Percentiles rank a stretch among this genome's conserved stretches.
These are phyloP conservation scores for Clonostachys byssicola DNA, from an alignment of 2,329 filamentous ascomycete genomes.

Conservation along the genomic window DNA sequence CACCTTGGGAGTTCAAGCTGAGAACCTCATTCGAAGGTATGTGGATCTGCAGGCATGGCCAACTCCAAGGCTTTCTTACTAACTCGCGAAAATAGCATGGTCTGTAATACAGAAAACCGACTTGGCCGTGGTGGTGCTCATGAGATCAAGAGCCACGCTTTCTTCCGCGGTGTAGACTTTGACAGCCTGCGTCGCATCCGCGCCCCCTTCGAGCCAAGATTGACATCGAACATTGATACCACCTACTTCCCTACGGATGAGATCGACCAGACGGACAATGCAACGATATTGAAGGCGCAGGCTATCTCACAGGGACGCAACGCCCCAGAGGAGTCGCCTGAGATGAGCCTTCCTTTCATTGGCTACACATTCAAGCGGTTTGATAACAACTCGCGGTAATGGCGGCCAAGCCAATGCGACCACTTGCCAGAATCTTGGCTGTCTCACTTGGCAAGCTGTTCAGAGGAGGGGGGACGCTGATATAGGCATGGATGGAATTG, in stretches of 20 bases:
- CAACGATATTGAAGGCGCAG: slow-evolving; percentile 79
- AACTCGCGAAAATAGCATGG: slow-evolving; percentile 57
- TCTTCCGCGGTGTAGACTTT: slow-evolving; percentile 97
- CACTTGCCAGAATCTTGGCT: too few relatives aligned
- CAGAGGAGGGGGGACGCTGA: too few relatives aligned
- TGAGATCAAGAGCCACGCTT: slow-evolving; percentile 90
- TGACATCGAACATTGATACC: slow-evolving; percentile 91
- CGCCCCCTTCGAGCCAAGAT: slow-evolving; percentile 90
- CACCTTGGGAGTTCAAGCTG: slow-evolving; percentile 80
- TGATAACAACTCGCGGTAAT: slow-evolving; percentile 62
- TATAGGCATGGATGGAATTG: too few relatives aligned
- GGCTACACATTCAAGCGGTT: slow-evolving; percentile 86
- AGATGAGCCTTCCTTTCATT: slow-evolving; percentile 84
- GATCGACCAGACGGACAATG: slow-evolving; percentile 94
- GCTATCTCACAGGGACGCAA: slow-evolving; percentile 64
- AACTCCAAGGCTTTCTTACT: not conserved
- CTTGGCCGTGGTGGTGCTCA: slow-evolving; percentile 82
- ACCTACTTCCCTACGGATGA: slow-evolving; percentile 99
- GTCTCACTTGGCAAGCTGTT: too few relatives aligned
- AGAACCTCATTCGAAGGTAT: slow-evolving; percentile 88
- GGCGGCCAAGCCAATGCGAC: slow-evolving; percentile 5
- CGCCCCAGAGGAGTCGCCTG: slow-evolving; percentile 72
- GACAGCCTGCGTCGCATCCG: slow-evolving; percentile 88
- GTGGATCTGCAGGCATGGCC: slow-evolving; percentile 14
- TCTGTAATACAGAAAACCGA: slow-evolving; percentile 90